Evolutionary conservation across 768 basidiomycete genomes (phyloP), one percentile per base, ranked within the genome.

Genomic region (Psilocybe tampanensis): DNA sequence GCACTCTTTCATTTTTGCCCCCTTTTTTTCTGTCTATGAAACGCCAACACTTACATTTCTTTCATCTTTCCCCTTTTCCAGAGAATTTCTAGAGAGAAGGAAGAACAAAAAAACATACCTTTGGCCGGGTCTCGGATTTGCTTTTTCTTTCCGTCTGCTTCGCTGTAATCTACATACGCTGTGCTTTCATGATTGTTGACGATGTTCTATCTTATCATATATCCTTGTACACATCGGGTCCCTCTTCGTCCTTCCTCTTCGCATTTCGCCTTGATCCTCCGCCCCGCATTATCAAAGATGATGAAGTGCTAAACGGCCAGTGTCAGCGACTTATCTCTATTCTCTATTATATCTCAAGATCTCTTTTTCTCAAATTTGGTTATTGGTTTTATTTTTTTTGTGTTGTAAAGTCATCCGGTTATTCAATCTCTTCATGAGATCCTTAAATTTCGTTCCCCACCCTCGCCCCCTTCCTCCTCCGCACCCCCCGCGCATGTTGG

Each of bases 1-100:
- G 84, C 69, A 36, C 29, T 43, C 41, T 26, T 32, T 44, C 34
- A 8, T n/a, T 47, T 7, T 54, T 24, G 34, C 12, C 21, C 22
- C 34, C 6, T 52, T 15, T 7, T 52, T 29, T 29, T 29, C 9
- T 29, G 9, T n/a, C n/a, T n/a, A n/a, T n/a, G 9, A 29, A 29
- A 29, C 29, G 13, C 3, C 29, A 50, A 26, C 9, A 33, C 13
- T 19, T 33, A 17, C 48, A 29, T 48, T 26, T 29, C 33, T 51
- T 29, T 32, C 19, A 12, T 23, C 44, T 17, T 50, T 52, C 49
- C 52, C 44, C 60, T 50, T 52, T 49, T 54, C 44, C 60, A 74
- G 73, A 75, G 61, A 75, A 75, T 55, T 75, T 75, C 61, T 75
- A 69, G 65, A 59, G 9, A 26, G 43, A n/a, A n/a, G 36, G 12